Base-by-base conservation (phyloP, 2,329 filamentous ascomycete genomes). In the Colletotrichum euphorbiae region DNA sequence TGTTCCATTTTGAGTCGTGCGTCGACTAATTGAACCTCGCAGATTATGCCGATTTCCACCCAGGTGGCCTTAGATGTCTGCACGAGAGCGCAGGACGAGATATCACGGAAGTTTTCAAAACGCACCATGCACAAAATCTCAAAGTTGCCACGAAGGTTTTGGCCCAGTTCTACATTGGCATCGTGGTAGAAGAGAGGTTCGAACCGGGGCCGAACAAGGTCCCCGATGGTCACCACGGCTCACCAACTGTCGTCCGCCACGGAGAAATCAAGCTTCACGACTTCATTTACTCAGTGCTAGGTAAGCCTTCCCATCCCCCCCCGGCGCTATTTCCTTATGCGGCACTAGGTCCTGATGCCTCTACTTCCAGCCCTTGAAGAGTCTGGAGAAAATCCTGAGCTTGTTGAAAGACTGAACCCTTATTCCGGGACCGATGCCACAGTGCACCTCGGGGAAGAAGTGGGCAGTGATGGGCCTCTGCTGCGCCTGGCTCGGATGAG, bases 1-100 rank as follows among this genome's bases (percentile, higher is more conserved):
- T 8, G 28, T 8, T 8, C 28, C 28, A 8, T 28, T 28, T 8
- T 8, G 28, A 28, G 28, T 28, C 1, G 28, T 2, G 6, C 28
- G 28, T 28, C 28, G 6, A 8, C 28, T 28, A 28, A 28, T 6
- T 6, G 28, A 8, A 28, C 28, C 7, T 28, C 4, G 28, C 51
- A 72, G 71, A 65, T 12, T 70, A 69, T 13, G 42, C 43, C 17
- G 56, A 70, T 6, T 52, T 62, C 15, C 71, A 72, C 15, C 71
- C 70, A 0, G 71, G 68, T 0, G 71, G 71, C 6, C 33, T 62
- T 0, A 46, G 31, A 3, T 13, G 59, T 12, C 24, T 72, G 2
- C 6, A 24, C 1, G 58, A 62, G 2, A 31, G 58, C 19, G 70
- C 62, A 1, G 71, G 71, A 17, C 48, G 21, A 13, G 62, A 72